Percentiles rank a stretch among this genome's conserved stretches.
phyloP scores from a whole-genome alignment of 371 early-diverging fungal species.

The Zopfochytrium polystomum region DNA sequence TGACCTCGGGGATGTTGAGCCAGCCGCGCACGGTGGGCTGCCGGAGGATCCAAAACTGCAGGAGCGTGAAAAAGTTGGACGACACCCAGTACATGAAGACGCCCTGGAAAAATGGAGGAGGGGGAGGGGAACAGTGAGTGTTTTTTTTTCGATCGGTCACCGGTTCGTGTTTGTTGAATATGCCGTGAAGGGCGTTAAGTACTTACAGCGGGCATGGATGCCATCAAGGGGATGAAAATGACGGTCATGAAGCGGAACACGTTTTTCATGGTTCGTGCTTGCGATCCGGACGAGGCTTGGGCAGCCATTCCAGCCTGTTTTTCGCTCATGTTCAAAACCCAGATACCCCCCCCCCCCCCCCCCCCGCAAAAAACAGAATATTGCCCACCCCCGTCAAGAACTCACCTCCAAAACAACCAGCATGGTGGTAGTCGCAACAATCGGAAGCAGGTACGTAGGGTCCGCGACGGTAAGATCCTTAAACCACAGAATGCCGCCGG shows the following conservation, averaged over 20 bases:
- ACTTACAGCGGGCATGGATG: constrained; percentile 73
- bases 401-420: constrained; percentile 70
- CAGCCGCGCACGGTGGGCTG: constrained; percentile 53
- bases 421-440: constrained; percentile 67
- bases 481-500: constrained; percentile 82
- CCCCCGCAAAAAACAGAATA: no score
- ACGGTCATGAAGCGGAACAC: constrained; percentile 65
- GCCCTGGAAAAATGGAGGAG: constrained; percentile 43
- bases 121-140: constrained; percentile 14
- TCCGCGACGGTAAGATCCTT: constrained; percentile 76
- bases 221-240: constrained; percentile 65
- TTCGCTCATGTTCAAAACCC: no score
- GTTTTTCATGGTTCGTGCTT: constrained; percentile 55
- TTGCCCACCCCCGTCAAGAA: no score
- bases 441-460: constrained; percentile 80
- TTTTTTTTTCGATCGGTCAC: no score
- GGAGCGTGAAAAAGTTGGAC: constrained; percentile 68
- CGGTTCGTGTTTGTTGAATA: background rate
- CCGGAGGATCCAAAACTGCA: constrained; percentile 66
- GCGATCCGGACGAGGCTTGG: constrained; percentile 14
- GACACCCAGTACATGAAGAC: constrained; percentile 86
- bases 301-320: constrained; percentile 21
- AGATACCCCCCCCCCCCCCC: no score
- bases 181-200: constrained; percentile 5
- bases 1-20: constrained; percentile 33